A percentile compares a stretch with the other conserved stretches of the same genome.
Conservation (phyloP, 768 basidiomycete species). For the Cystofilobasidium macerans region DNA sequence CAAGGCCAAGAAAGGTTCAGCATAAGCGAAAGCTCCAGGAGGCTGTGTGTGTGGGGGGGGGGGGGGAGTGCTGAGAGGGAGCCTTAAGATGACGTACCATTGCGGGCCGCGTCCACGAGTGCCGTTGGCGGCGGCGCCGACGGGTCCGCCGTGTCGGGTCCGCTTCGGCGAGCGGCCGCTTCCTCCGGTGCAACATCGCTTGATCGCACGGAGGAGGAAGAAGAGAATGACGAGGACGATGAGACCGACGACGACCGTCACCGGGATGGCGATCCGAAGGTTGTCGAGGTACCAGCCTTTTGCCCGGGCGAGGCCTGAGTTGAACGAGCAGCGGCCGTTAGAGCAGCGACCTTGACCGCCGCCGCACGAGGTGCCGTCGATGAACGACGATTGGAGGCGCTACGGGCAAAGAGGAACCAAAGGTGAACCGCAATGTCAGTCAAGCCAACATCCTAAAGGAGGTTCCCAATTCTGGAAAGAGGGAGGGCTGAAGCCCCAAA, state of each 20-base stretch:
- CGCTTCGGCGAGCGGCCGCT: not conserved
- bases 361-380: slow-evolving; percentile 77
- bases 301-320: slow-evolving; percentile 50
- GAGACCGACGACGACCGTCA: slow-evolving; percentile 47
- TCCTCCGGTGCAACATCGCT: not conserved
- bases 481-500: too few relatives aligned
- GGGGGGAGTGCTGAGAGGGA: too few relatives aligned
- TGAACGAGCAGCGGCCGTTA: slow-evolving; percentile 53
- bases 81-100: too few relatives aligned
- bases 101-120: too few relatives aligned
- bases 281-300: slow-evolving; percentile 37
- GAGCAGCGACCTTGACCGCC: slow-evolving; percentile 57
- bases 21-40: too few relatives aligned
- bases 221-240: slow-evolving; percentile 44
- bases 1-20: too few relatives aligned
- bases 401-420: not conserved
- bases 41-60: too few relatives aligned
- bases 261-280: slow-evolving; percentile 15
- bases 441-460: too few relatives aligned
- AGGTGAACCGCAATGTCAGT: too few relatives aligned
- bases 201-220: slow-evolving; percentile 2
- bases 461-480: too few relatives aligned
- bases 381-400: slow-evolving; percentile 54
- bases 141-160: too few relatives aligned
- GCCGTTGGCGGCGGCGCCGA: too few relatives aligned